A percentile compares a stretch with the other conserved stretches of the same genome.
Conservation (phyloP, 306 rosid genomes). For the Lathyrus aphaca region DNA sequence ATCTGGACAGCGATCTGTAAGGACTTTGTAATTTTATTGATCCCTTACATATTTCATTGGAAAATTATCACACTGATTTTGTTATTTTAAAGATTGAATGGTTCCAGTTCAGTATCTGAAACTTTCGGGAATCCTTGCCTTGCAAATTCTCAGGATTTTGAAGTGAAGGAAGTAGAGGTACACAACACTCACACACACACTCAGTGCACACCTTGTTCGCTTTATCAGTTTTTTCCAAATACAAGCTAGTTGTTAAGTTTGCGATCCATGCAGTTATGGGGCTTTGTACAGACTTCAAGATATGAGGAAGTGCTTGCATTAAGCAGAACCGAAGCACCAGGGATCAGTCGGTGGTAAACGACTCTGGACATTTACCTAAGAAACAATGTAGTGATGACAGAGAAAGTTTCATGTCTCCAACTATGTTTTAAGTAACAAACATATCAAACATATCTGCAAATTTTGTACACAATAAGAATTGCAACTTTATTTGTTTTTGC, state of each 20-base stretch:
- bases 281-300: constrained; percentile 77
- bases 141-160: constrained; percentile 81
- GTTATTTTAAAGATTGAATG: constrained; percentile 62
- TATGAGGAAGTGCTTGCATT: constrained; percentile 78
- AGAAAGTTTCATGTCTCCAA: constrained; percentile 20
- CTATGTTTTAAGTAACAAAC: constrained; percentile 3
- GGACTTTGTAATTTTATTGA: constrained; percentile 32
- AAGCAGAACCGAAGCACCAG: constrained; percentile 75
- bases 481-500: not conserved
- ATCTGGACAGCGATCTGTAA: constrained; percentile 90
- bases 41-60: not conserved
- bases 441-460: too few relatives aligned
- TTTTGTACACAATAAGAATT: constrained; percentile 7
- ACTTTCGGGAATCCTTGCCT: constrained; percentile 94
- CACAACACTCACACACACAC: not conserved
- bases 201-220: not conserved
- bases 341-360: constrained; percentile 79
- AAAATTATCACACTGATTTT: constrained; percentile 7
- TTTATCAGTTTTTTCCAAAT: not conserved
- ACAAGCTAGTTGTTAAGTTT: constrained; percentile 13
- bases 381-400: constrained; percentile 11
- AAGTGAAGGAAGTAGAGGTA: constrained; percentile 94
- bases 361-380: not conserved
- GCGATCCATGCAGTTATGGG: constrained; percentile 77
- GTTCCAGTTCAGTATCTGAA: constrained; percentile 87